A percentile compares a stretch with the other conserved stretches of the same genome.
Evolutionary conservation across 2,329 filamentous ascomycete species (phyloP).

Genomic region (Aspergillus fischeri): DNA sequence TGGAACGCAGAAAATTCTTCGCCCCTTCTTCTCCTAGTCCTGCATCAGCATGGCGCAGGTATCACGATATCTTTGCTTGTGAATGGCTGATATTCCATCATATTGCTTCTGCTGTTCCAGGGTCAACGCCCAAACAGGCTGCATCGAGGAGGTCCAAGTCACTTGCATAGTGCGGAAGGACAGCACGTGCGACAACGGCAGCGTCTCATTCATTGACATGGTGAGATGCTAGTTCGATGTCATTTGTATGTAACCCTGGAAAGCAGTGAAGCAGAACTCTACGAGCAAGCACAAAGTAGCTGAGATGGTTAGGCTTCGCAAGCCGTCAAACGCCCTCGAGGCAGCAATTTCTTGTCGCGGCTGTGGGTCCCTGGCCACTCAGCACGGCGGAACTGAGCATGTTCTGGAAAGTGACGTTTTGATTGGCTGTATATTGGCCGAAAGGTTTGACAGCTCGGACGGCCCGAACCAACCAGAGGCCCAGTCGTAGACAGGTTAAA

Average conservation of each 20-base stretch:
- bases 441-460: neutral
- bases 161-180: neutral
- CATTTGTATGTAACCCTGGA: neutral
- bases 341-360: neutral
- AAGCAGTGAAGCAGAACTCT: neutral
- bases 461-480: neutral
- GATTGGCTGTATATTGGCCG: neutral
- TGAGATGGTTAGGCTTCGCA: neutral
- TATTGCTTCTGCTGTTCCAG: neutral
- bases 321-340: neutral
- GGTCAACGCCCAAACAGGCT: neutral
- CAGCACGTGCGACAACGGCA: neutral
- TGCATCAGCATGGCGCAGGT: neutral
- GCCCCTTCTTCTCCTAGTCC: neutral
- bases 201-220: neutral
- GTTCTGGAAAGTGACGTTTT: accelerated
- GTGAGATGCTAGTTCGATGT: neutral
- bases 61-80: neutral
- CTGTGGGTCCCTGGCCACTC: neutral
- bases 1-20: neutral
- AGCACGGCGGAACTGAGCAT: neutral
- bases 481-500: neutral
- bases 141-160: neutral
- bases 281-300: neutral
- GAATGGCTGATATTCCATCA: neutral